Evolutionary conservation across 176 grass and related monocot species (phyloP).

Genomic region (Thalia dealbata): DNA sequence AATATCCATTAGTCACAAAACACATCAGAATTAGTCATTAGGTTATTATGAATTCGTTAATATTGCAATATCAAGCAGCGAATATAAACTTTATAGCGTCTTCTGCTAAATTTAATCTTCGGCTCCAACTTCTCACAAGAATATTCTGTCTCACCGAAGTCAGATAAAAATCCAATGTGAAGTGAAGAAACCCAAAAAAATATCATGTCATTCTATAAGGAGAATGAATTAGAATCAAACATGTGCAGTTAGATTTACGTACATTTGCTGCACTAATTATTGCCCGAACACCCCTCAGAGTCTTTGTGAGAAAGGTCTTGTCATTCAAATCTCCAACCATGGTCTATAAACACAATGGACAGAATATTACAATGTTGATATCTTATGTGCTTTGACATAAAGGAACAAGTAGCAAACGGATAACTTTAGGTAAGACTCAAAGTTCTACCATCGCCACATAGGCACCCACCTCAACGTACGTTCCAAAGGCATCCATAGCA

Average conservation of each 20-base stretch:
- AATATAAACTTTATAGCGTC: no score
- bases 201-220: no score
- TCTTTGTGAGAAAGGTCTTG: constrained; percentile 58
- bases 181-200: no score
- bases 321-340: constrained; percentile 60
- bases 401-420: neutral
- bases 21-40: no score
- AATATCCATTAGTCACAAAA: no score
- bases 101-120: no score
- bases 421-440: neutral
- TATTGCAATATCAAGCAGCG: no score
- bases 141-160: no score
- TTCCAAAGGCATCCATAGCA: constrained; percentile 78
- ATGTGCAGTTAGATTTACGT: constrained; percentile 22
- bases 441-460: neutral
- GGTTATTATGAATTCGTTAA: no score
- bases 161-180: no score
- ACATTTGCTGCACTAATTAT: constrained; percentile 69
- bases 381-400: neutral
- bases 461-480: constrained; percentile 65
- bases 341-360: constrained; percentile 30
- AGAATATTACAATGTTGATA: constrained; percentile 1
- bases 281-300: constrained; percentile 55
- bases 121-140: no score
- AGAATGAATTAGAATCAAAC: neutral